Evolutionary conservation across 1,284 basidiomycete genomes (phyloP).

Genomic region (Heterobasidion irregulare): DNA sequence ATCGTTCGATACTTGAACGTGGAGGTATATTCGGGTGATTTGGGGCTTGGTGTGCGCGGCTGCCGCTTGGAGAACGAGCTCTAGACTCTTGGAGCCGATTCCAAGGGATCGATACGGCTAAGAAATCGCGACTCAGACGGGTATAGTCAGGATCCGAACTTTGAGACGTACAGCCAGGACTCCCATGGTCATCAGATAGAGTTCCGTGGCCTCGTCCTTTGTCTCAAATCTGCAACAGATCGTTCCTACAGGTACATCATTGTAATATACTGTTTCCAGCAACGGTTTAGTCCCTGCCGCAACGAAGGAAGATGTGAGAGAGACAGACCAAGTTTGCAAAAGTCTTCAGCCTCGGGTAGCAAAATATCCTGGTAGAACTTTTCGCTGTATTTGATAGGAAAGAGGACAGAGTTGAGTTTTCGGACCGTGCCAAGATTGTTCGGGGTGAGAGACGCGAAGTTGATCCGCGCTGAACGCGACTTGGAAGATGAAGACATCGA

Average conservation of each 20-base stretch:
- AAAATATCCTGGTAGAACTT: constrained; percentile 74
- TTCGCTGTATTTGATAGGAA: constrained; percentile 76
- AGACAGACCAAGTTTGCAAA: constrained; percentile 66
- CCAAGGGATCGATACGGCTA: constrained; percentile 74
- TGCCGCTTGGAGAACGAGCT: constrained; percentile 58
- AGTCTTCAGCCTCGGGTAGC: constrained; percentile 62
- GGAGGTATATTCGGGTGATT: constrained; percentile 65
- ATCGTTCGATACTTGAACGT: constrained; percentile 69
- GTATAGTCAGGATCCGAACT: constrained; percentile 7
- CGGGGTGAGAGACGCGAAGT: constrained; percentile 63
- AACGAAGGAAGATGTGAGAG: not conserved
- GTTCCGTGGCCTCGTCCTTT: constrained; percentile 41
- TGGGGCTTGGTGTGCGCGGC: constrained; percentile 44
- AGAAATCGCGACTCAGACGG: not conserved
- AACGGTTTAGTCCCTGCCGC: not conserved
- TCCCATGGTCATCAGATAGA: constrained; percentile 83
- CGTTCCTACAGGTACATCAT: constrained; percentile 77
- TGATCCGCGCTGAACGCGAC: constrained; percentile 37
- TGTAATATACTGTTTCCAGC: constrained; percentile 65
- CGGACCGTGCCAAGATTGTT: constrained; percentile 74
- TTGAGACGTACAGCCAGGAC: constrained; percentile 54
- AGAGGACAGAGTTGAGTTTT: constrained; percentile 73
- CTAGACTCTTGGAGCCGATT: constrained; percentile 60
- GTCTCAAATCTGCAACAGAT: constrained; percentile 74
- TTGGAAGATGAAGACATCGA: constrained; percentile 26